These are phyloP conservation scores for Lactuca sativa DNA, from an alignment of 129 eudicot species.

Conservation along the genomic window DNA sequence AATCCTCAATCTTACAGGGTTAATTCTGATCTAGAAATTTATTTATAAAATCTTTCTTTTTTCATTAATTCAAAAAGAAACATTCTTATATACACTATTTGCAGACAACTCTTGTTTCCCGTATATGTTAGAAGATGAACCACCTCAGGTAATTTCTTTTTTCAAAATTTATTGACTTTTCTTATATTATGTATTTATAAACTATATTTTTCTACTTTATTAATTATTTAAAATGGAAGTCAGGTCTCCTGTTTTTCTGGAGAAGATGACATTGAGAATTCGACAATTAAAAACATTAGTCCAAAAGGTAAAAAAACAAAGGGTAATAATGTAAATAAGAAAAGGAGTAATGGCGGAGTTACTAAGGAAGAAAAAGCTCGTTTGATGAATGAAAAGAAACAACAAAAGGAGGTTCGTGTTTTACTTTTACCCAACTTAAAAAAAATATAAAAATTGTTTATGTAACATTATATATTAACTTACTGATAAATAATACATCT, in stretches of 20 bases:
- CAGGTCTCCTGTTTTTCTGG: constrained; percentile 37
- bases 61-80: constrained; percentile 13
- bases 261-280: constrained; percentile 31
- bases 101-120: constrained; percentile 32
- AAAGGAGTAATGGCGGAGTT: constrained; percentile 30
- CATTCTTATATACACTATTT: constrained; percentile 16
- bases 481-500: too few species aligned
- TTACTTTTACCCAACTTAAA: constrained; percentile 9
- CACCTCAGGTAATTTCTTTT: constrained; percentile 43
- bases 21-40: constrained; percentile 2
- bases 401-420: constrained; percentile 54
- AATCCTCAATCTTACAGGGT: constrained; percentile 40
- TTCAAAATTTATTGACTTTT: too few species aligned
- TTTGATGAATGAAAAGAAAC: constrained; percentile 66
- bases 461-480: not conserved
- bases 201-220: too few species aligned
- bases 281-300: constrained; percentile 17
- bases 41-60: too few species aligned
- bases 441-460: not conserved
- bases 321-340: constrained; percentile 25
- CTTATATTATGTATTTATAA: constrained; percentile 1
- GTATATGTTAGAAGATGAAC: constrained; percentile 34
- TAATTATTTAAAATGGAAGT: constrained; percentile 19
- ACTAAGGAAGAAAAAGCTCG: constrained; percentile 67
- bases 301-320: constrained; percentile 28